Base-by-base conservation (phyloP, 2,329 filamentous ascomycete species). In the Aspergillus sp. region DNA sequence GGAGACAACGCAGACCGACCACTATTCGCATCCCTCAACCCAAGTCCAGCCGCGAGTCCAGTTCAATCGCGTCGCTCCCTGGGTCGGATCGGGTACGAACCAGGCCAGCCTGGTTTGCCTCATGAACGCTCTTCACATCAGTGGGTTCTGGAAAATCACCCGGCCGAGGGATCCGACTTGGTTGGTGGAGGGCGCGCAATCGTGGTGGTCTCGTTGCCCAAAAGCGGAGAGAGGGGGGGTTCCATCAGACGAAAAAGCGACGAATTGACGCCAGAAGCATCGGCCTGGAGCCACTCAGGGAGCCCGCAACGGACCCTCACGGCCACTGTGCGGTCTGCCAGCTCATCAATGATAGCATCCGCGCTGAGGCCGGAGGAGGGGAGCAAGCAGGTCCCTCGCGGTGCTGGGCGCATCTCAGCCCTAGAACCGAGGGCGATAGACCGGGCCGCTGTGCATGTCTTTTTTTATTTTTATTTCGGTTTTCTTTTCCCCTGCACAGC, bases 371-470 rank as follows among this genome's bases (percentile, higher is more conserved):
- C 53, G 31, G 55, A 55, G 45, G 29, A 38, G 41, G 21, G 31
- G 25, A 46, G n/a, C 38, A 49, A 45, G 20, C 17, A 38, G 36
- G 31, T 44, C 43, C 16, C 9, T 32, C 40, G 23, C 32, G 19
- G 40, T 11, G 42, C 32, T 38, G 34, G 32, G 23, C 5, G 40
- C 45, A 31, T 41, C 34, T 56, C 57, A 60, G 58, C 57, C 56
- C 56, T 57, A 53, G 47, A 56, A 47, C 40, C 34, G 38, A 57
- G 49, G 54, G 53, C 45, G 55, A 63, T 34, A 57, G 54, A 58
- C 61, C 56, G 57, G 63, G 63, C 64, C 60, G 62, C 62, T 62
- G 56, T 68, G 64, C 65, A 66, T 66, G 59, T 60, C 55, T 38
- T 38, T 38, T 38, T 13, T 38, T n/a, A 7, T 32, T 14, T 32